Evolutionary conservation across 768 basidiomycete genomes (phyloP), one percentile per base, ranked within the genome.

Genomic region (Pulveroboletus sp.): DNA sequence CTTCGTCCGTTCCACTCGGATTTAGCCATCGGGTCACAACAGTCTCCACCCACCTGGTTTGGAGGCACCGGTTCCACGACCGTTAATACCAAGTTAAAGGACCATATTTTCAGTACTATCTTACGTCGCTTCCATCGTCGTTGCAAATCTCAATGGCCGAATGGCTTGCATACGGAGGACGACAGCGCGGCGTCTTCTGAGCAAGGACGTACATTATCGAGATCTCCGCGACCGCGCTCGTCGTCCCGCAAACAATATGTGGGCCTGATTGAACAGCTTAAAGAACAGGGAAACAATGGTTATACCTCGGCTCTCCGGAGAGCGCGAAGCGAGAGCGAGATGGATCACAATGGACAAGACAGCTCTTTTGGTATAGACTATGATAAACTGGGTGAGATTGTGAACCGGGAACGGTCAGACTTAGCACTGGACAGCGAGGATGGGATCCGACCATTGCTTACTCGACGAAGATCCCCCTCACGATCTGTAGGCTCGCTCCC

Each of bases 11-110:
- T 74, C 54, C 61, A 59, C 52, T 76, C 76, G 15, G 76, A 79
- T 38, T 64, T 68, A 43, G 50, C 57, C 5, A 53, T 71, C n/a
- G 54, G 54, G 4, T 69, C 45, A 33, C 60, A 64, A 8, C 59
- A 58, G 4, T 50, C 71, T 10, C 71, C 73, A 17, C 73, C 75
- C 11, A 77, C 77, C 40, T 79, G 78, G 74, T 93, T 93, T 57
- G 90, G 87, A 31, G 95, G 94, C 4, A 89, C 86, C 2, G 95
- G 95, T 1, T 91, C 89, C 13, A 98, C 96, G 6, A 79, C 84
- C 46, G 93, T 97, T 52, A 98, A 99, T 67, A 92, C 88, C 35
- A 89, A 82, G 65, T 73, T 99, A 50, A 94, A 93, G 69, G 93
- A 98, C 62, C 93, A 95, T 58, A 92, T 99, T 40, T 95, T 99